phyloP scores from a whole-genome alignment of 306 rosid genomes.

The Cicer chorassanicum region DNA sequence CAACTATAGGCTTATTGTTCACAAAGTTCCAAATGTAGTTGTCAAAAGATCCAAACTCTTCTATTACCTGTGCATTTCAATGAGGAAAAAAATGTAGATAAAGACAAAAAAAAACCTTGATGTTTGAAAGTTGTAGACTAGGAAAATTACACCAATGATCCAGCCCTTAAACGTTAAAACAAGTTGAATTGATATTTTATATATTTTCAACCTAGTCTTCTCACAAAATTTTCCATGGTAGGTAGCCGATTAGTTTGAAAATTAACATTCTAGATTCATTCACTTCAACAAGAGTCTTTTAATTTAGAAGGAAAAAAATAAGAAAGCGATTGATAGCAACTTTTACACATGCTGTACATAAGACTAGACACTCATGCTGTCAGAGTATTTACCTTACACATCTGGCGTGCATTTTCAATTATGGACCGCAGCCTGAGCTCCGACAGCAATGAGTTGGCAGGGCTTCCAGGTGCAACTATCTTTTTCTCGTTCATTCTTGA shows the following conservation, averaged over 20 bases:
- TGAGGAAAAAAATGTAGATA: not conserved
- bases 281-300: slow-evolving; percentile 36
- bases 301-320: not conserved
- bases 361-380: slow-evolving; percentile 14
- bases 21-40: slow-evolving; percentile 71
- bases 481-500: slow-evolving; percentile 72
- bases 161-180: slow-evolving; percentile 43
- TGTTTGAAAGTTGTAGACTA: slow-evolving; percentile 18
- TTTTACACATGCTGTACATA: slow-evolving; percentile 19
- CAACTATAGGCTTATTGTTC: slow-evolving; percentile 64
- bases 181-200: slow-evolving; percentile 28
- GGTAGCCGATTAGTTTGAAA: slow-evolving; percentile 54
- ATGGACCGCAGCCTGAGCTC: slow-evolving; percentile 74
- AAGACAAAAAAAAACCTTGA: not conserved
- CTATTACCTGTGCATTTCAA: slow-evolving; percentile 59
- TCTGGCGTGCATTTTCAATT: slow-evolving; percentile 78
- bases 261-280: slow-evolving; percentile 23
- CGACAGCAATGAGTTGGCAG: slow-evolving; percentile 68
- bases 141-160: slow-evolving; percentile 21
- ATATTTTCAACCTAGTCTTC: slow-evolving; percentile 32
- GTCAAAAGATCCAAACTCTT: slow-evolving; percentile 73
- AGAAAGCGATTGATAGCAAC: slow-evolving; percentile 22
- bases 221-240: slow-evolving; percentile 34
- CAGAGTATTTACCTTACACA: slow-evolving; percentile 59
- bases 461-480: slow-evolving; percentile 59